Base-by-base conservation (phyloP, 2,329 filamentous ascomycete species). In the Sporothrix protearum region DNA sequence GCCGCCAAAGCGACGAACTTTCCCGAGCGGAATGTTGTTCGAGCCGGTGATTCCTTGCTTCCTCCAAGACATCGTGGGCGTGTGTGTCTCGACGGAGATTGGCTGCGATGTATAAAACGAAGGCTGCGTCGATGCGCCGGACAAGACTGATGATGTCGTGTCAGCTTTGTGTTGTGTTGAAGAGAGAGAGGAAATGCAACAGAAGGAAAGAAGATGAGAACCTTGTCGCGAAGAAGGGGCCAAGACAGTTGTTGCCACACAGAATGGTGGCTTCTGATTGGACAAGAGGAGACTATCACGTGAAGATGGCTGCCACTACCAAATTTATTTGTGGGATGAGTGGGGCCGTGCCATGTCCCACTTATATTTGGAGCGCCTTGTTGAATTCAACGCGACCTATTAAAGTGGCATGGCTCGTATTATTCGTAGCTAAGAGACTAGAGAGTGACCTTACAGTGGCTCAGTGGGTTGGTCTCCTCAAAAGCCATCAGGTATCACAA, bases 1-100 rank as follows among this genome's bases (percentile, higher is more conserved):
- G 75, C 87, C 92, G 73, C 89, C 91, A 77, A 96, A 94, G 74
- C 94, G 92, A 77, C 92, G 89, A 76, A 89, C 87, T 77, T 89
- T 96, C 69, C 96, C 96, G 74, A 99, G 85, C 73, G 96, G 96
- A 78, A 99, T 97, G 79, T 97, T 98, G 83, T 99, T 99, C 59
- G 96, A 98, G 69, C 96, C 96, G 25, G 96, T 99, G 80, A 97
- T 97, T 77, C 96, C 96, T 81, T 90, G 88, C 72, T 83, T 88
- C 84, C 88, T 85, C 89, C 89, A 91, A 78, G 89, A 85, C 89
- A 91, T 91, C 2, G 57, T 75, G 69, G 61, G 63, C 45, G 67
- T 39, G 47, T n/a, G 51, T 57, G 51, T 59, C 39, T 9, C 19
- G 47, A 19, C 42, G n/a, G 47, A 1, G 16, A 30, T 25, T n/a